Base-by-base conservation (phyloP, 2,329 filamentous ascomycete species). In the Chlorencoelia australis region DNA sequence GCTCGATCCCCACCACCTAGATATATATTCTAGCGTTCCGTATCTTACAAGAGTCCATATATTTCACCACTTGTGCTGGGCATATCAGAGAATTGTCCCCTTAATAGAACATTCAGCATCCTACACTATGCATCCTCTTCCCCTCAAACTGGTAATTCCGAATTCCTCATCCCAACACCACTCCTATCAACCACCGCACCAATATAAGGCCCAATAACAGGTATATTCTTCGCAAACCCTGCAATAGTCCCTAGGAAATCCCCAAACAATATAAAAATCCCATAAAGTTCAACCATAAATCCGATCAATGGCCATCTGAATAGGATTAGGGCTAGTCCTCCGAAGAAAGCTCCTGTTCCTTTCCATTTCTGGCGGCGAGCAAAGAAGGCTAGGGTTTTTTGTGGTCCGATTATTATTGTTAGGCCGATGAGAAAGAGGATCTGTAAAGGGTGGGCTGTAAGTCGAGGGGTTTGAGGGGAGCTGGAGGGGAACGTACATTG, bases 371-470 rank as follows among this genome's bases (percentile, higher is more conserved):
- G 86, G 51, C 79, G 80, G 43, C 91, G 82, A 34, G 87, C 84
- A 68, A 98, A 98, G 76, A 98, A 98, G 58, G 82, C 69, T 46
- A 89, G 68, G 0, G 91, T 96, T 59, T 95, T 95, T 60, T 82
- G 74, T 16, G 85, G 74, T 28, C 91, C 91, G 64, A 98, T 94
- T 53, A 96, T 93, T 41, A 96, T 82, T 19, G 88, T 94, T 17
- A 98, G 76, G 59, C 91, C 91, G 65, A 94, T 85, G 37, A 98
- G 76, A 71, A 98, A 96, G 60, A 98, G 86, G 61, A 98, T 93
- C 86, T 94, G 53, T 43, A 25, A 44, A 44, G 31, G 38, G 30
- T 28, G 19, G 19, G 27, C 18, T 30, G 19, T 35, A 17, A 33
- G 35, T 10, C 17, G 10, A 17, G 73, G 89, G 29, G 22, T 16